Evolutionary conservation across 768 basidiomycete species (phyloP).

Genomic region (Rhizopogon roseolus): DNA sequence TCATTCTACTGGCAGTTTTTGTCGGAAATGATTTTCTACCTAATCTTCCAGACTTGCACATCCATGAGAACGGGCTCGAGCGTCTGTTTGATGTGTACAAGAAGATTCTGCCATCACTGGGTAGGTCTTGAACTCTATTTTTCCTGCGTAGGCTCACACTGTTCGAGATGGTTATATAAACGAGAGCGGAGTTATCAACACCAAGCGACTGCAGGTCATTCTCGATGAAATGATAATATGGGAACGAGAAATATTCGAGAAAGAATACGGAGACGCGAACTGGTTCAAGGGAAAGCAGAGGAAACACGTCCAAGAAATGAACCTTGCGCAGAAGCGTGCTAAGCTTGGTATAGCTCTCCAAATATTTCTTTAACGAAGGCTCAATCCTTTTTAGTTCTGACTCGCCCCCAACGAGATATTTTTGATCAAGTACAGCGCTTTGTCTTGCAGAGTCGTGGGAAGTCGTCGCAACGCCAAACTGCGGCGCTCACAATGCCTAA

Average conservation of each 20-base stretch:
- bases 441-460: slow-evolving; percentile 44
- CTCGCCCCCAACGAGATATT: slow-evolving; percentile 66
- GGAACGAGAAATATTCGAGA: slow-evolving; percentile 90
- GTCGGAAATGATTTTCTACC: slow-evolving; percentile 98
- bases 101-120: slow-evolving; percentile 75
- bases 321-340: slow-evolving; percentile 50
- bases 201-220: slow-evolving; percentile 76
- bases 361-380: neutral
- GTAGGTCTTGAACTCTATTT: slow-evolving; percentile 27
- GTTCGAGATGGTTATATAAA: slow-evolving; percentile 85
- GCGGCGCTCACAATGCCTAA: slow-evolving; percentile 67
- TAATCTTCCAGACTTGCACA: slow-evolving; percentile 93
- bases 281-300: slow-evolving; percentile 94
- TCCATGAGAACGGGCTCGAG: slow-evolving; percentile 95
- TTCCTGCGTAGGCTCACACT: slow-evolving; percentile 3
- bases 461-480: slow-evolving; percentile 22
- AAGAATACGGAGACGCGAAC: slow-evolving; percentile 82
- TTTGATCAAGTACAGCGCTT: slow-evolving; percentile 78
- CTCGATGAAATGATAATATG: slow-evolving; percentile 84
- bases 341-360: slow-evolving; percentile 52
- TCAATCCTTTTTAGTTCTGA: slow-evolving; percentile 44
- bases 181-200: slow-evolving; percentile 79
- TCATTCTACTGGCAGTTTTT: slow-evolving; percentile 93
- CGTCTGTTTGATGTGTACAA: slow-evolving; percentile 94
- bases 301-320: slow-evolving; percentile 65